Base-by-base conservation (phyloP, 257 asterid species). In the Apocynum venetum region DNA sequence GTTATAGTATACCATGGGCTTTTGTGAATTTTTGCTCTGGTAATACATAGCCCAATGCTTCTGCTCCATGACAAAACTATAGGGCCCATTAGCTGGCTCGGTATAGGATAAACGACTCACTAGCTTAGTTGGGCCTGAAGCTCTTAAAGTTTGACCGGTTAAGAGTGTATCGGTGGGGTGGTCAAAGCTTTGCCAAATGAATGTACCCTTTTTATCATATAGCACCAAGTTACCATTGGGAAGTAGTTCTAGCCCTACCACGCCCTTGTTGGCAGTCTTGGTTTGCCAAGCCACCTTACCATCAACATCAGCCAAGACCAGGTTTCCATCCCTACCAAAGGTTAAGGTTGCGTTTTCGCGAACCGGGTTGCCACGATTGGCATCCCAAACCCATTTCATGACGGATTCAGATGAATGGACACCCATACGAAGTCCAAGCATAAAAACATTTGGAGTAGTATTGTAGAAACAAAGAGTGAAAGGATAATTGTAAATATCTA, bases 301-400 rank as follows among this genome's bases (percentile, higher is more conserved):
- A 73, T 78, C 78, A 19, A 47, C 80, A 72, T 82, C 84, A 4
- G 83, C 72, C 14, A 83, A 52, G 44, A 82, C 83, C 72, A 82
- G 49, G 40, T 85, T 82, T n/a, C 88, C 86, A 8, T 85, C 66
- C 0, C 59, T n/a, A 10, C 78, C 80, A 5, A 80, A 82, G 1
- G 81, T 77, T 7, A 85, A 40, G 1, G 86, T 77, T 15, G 86
- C 86, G 2, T 85, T 85, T 51, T 80, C 86, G 4, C 75, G 67
- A 0, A 82, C 84, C 0, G 81, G 84, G 0, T 51, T 71, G 7
- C 76, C 80, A 2, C 83, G 79, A 7, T 82, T 82, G 52, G 86
- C 86, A 8, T 80, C 84, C 88, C 86, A 82, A 49, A 80, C 83
- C 86, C 86, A 82, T 14, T 71, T 55, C 83, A 77, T 75, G 14